phyloP scores from a whole-genome alignment of 106 monocot genomes.

The Narthecium ossifragum region DNA sequence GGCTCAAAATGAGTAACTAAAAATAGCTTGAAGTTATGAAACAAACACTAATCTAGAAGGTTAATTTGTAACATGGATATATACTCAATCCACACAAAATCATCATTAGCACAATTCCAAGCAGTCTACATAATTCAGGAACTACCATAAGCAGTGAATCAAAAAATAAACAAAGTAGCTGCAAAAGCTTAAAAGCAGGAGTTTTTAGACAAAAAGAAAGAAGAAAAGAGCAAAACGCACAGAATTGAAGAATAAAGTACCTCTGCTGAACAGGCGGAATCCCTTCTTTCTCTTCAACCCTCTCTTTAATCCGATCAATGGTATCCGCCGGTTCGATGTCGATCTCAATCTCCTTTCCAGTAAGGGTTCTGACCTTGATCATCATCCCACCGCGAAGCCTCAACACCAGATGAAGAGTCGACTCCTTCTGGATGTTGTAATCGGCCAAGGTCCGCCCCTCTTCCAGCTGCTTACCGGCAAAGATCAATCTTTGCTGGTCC shows the following conservation, averaged over 20 bases:
- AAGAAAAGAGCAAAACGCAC: neutral
- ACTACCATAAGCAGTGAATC: neutral
- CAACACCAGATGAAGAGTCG: neutral
- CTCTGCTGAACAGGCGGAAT: conserved; percentile 46
- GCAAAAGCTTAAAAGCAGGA: neutral
- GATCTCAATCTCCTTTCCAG: conserved; percentile 35
- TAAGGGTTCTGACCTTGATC: conserved; percentile 41
- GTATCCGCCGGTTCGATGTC: conserved; percentile 33
- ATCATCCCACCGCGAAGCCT: neutral
- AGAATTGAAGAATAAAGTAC: conserved; percentile 1
- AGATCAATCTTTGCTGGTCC: neutral
- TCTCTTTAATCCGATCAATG: conserved; percentile 31
- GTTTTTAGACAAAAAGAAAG: neutral
- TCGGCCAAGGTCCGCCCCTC: neutral
- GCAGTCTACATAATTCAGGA: neutral
- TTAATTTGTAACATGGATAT: no score
- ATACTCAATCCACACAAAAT: no score
- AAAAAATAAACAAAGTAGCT: neutral
- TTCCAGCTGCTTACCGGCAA: neutral
- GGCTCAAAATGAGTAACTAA: no score
- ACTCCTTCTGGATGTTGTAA: neutral
- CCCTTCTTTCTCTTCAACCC: conserved; percentile 42
- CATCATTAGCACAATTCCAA: no score
- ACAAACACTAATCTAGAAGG: no score
- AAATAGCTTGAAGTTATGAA: no score